Base-by-base conservation (phyloP, 2,329 filamentous ascomycete species). In the Arthrinium phaeospermum region DNA sequence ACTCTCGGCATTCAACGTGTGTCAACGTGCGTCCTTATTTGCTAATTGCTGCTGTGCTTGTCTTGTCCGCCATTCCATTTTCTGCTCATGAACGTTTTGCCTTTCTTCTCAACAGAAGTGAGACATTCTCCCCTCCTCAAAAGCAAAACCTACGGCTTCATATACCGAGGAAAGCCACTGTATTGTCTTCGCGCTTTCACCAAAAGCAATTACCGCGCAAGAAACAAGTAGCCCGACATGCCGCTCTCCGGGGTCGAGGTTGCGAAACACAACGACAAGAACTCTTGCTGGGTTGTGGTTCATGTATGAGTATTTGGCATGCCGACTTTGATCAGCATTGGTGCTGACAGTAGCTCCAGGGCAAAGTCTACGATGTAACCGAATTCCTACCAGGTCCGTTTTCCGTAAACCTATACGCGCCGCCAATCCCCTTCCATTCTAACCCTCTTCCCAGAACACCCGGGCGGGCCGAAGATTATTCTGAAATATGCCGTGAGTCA, bases 221-320 rank as follows among this genome's bases (percentile, higher is more conserved):
- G 24, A 46, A 34, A n/a, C 37, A 44, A 41, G 37, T n/a, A 44
- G 67, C 41, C 27, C 67, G 45, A 46, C 24, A 68, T 68, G 83
- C 80, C 81, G 71, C 80, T 90, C 71, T 87, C 84, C 22, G 88
- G 88, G 61, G 83, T 80, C 69, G 87, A 90, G 70, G 85, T 90
- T 72, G 86, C 87, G 30, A 85, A 94, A 85, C 96, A 98, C 86
- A 93, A 93, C 84, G 92, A 86, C 78, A 89, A 89, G 78, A 91
- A 97, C 77, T 96, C 94, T 69, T 97, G 95, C 85, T 98, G 95
- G 95, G 94, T 97, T 67, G 94, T 97, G 79, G 90, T 97, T 73
- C 93, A 97, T 83, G 93, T 90, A 82, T 74, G 84, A 70, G 64
- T 69, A 24, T 70, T 70, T 30, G 51, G 22, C 45, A 30, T 16